Base-by-base conservation (phyloP, 768 basidiomycete genomes). In the Suillus fuscotomentosus region DNA sequence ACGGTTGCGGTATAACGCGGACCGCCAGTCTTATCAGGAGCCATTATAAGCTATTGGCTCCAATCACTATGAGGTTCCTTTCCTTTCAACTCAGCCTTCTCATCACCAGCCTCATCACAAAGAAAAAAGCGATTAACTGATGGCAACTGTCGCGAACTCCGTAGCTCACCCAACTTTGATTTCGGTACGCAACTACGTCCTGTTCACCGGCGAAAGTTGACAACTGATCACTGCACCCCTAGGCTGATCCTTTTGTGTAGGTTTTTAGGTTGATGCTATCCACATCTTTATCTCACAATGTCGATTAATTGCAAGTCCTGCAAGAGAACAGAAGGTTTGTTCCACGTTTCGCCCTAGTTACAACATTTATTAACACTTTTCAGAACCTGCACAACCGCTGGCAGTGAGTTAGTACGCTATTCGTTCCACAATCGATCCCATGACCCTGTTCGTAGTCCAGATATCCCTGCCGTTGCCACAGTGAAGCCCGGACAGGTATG, bases 231-330 rank as follows among this genome's bases (percentile, higher is more conserved):
- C 5, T 36, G 20, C 39, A 10, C 55, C 17, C 55, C 6, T 62
- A 89, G 88, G 82, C 90, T 60, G 88, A 91, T 71, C 89, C 90
- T 2, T 89, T 90, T 70, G 69, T 86, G 88, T 90, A 69, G 79
- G 86, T 69, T 39, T 3, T 48, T 60, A 14, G 41, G 14, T 59
- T 24, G 24, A 31, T 20, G 17, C n/a, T 22, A 5, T 39, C 55
- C 55, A 24, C 51, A 34, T 47, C 56, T 53, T 55, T 57, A 51
- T 41, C 56, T 57, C n/a, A 57, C 17, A 38, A n/a, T 55, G 27
- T 41, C 24, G 17, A 51, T 55, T 17, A 13, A 36, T 38, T 53
- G n/a, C 20, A 80, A 73, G 86, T 76, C 76, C 80, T 39, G 82
- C 82, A 6, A 70, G 71, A 34, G 70, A 87, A 64, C 90, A 91